These are phyloP conservation scores for Tetracladium maxilliforme DNA, from an alignment of 2,329 filamentous ascomycete genomes.

Conservation along the genomic window DNA sequence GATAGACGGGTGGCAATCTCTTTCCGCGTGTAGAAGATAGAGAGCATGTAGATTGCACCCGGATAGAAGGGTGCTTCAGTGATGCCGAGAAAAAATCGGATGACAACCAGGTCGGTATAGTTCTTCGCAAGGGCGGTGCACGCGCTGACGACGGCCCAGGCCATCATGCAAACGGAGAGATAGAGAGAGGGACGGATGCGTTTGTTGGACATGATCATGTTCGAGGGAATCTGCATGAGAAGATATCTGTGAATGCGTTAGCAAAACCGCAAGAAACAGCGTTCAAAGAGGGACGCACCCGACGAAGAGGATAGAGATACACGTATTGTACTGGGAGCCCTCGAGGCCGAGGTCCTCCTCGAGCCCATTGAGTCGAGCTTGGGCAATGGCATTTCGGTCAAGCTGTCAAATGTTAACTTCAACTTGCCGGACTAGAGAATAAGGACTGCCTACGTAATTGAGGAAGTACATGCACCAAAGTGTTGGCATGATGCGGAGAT, in stretches of 20 bases:
- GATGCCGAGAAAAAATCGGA: conserved; percentile 20
- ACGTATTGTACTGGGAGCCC: conserved; percentile 32
- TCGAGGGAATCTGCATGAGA: conserved; percentile 28
- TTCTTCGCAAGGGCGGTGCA: conserved; percentile 19
- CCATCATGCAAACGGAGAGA: conserved; percentile 18
- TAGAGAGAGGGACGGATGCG: conserved; percentile 16
- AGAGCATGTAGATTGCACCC: conserved; percentile 17
- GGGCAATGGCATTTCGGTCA: conserved; percentile 41
- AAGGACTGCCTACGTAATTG: conserved; percentile 14
- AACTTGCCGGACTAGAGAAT: conserved; percentile 6
- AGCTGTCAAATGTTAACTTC: conserved; percentile 17
- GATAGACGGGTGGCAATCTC: conserved; percentile 21
- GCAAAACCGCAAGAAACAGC: neutral
- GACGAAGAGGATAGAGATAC: conserved; percentile 33
- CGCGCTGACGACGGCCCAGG: conserved; percentile 23
- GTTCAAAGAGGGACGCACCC: conserved; percentile 15
- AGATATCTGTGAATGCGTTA: conserved; percentile 19
- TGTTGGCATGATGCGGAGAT: conserved; percentile 22
- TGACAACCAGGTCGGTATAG: conserved; percentile 19
- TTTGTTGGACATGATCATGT: conserved; percentile 24
- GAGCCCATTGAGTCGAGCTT: conserved; percentile 36
- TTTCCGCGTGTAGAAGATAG: conserved; percentile 17
- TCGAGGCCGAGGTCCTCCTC: conserved; percentile 32
- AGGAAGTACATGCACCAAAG: conserved; percentile 25
- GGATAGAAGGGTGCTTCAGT: conserved; percentile 14